Base-by-base conservation (phyloP, 129 eudicot genomes). In the Apium graveolens region DNA sequence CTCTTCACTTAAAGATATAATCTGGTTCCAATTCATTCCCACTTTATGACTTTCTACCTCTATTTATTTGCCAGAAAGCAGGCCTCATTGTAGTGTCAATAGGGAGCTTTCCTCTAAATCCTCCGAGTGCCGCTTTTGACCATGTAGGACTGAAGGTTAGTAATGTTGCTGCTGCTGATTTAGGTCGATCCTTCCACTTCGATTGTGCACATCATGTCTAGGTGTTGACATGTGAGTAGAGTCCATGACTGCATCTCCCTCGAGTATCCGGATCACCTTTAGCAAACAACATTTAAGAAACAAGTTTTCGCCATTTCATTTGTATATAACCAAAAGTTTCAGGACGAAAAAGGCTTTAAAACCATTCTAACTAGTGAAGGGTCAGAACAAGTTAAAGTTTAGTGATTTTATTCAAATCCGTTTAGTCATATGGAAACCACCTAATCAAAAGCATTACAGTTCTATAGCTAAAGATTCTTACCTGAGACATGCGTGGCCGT, bases 401-500 rank as follows among this genome's bases (percentile, higher is more conserved):
- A n/a, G 16, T 60, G 29, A 44, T 26, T 26, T 44, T 43, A 20
- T 32, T 11, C 60, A 70, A 0, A 17, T 14, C 76, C 41, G 32
- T 66, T 31, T 11, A 7, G 60, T 44, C 38, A n/a, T 21, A 74
- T 44, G 9, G 32, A 3, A 60, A 26, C 17, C 32, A 60, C 17
- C 68, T 60, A 24, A 9, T 55, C 62, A 53, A 53, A 53, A 24
- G 29, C 65, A 55, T 55, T 49, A 21, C 74, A 7, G 35, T 8
- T 21, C 29, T 20, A 11, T n/a, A 7, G 51, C 63, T 8, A 10
- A 77, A 42, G 31, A 71, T 14, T 68, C 43, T 72, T 89, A 96
- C 99, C 93, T 92, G 99, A 74, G 99, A 96, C 97, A 96, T 96
- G 73, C 99, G 96, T 65, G 99, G 97, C 53, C 99, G 89, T n/a